Percentiles rank a stretch among this genome's conserved stretches.
These are phyloP conservation scores for Phytopythium cucurbitacearum DNA, from an alignment of 352 stramenopile species.

Conservation along the genomic window DNA sequence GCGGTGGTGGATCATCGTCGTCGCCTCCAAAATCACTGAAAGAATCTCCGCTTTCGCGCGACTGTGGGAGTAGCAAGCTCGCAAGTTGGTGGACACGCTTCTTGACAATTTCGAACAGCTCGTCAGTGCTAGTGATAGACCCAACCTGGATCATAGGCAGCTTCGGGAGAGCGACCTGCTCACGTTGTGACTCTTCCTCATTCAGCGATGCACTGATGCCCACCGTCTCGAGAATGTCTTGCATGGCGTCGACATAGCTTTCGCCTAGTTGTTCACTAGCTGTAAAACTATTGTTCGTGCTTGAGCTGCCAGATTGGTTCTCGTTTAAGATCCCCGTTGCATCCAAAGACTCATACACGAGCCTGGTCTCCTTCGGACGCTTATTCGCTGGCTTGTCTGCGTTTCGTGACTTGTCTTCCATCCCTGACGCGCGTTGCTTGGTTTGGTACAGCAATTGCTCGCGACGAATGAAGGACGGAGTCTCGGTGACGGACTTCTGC, in stretches of 20 bases:
- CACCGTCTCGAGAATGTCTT: slow-evolving; percentile 15
- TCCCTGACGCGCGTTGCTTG: slow-evolving; percentile 8
- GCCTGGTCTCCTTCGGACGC: not conserved
- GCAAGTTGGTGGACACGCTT: slow-evolving; percentile 32
- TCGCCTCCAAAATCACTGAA: slow-evolving; percentile 46
- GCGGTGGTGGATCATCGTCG: slow-evolving; percentile 16
- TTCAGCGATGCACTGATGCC: not conserved
- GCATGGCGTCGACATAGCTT: slow-evolving; percentile 18
- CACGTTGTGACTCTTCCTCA: slow-evolving; percentile 8
- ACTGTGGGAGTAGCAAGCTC: slow-evolving; percentile 15
- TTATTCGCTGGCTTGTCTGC: not conserved
- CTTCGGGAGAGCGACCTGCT: not conserved
- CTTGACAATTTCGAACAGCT: slow-evolving; percentile 47
- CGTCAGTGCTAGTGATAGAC: slow-evolving; percentile 40
- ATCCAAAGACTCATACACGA: not conserved
- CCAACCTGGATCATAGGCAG: slow-evolving; percentile 36
- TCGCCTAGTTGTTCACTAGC: slow-evolving; percentile 3
- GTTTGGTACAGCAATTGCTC: slow-evolving; percentile 31
- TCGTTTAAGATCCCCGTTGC: not conserved
- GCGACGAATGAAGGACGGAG: slow-evolving; percentile 32
- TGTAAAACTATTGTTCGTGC: not conserved
- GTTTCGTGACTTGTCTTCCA: slow-evolving; percentile 2
- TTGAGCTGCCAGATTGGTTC: not conserved
- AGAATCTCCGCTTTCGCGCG: slow-evolving; percentile 20
- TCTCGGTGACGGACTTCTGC: slow-evolving; percentile 8